Conservation (phyloP, 2,329 filamentous ascomycete species). For the Calonectria pauciramosa region DNA sequence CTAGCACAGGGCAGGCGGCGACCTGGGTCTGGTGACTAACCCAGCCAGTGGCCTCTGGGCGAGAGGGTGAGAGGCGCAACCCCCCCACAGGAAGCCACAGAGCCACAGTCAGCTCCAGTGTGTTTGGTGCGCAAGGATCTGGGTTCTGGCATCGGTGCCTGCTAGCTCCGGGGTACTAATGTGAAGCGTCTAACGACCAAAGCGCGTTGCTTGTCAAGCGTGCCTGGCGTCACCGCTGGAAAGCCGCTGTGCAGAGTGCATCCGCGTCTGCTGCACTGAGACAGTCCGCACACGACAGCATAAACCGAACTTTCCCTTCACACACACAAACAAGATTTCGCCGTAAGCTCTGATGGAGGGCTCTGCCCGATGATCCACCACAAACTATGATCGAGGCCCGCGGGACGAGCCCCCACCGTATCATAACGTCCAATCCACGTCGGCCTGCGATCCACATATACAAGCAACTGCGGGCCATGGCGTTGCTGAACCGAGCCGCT, state of each 20-base stretch:
- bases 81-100: background rate
- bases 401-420: constrained; percentile 11
- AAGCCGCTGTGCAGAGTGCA: background rate
- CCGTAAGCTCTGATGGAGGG: constrained; percentile 11
- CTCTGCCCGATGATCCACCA: constrained; percentile 12
- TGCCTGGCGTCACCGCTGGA: constrained; percentile 6
- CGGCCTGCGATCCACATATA: constrained; percentile 17
- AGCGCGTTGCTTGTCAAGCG: background rate
- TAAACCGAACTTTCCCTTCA: background rate
- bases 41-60: background rate
- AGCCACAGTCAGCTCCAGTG: background rate
- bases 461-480: background rate
- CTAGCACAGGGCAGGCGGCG: constrained; percentile 7
- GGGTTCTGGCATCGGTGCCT: background rate
- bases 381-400: constrained; percentile 18
- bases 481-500: constrained; percentile 10
- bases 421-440: constrained; percentile 9
- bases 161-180: constrained; percentile 15
- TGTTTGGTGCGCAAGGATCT: background rate
- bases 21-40: constrained; percentile 17
- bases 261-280: background rate
- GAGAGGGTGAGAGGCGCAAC: background rate
- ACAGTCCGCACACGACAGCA: background rate
- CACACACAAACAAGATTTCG: background rate
- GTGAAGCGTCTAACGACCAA: background rate